Percentiles rank a stretch among this genome's conserved stretches.
Evolutionary conservation across 2,329 filamentous ascomycete genomes (phyloP).

Genomic region (Domatiomyces catenatus): DNA sequence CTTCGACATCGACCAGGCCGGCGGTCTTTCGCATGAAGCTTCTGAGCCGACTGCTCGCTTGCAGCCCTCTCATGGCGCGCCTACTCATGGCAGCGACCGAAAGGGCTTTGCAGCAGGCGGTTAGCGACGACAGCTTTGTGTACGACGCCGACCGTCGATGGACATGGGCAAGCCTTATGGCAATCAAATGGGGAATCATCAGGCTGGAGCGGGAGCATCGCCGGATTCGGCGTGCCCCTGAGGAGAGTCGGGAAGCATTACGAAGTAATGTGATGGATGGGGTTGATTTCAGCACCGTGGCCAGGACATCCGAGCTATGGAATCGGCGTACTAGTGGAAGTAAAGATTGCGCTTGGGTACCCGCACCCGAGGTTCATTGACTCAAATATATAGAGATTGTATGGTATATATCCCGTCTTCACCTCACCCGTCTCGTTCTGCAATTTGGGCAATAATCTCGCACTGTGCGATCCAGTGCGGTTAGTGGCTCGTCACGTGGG

Average conservation of each 20-base stretch:
- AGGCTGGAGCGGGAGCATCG: constrained; percentile 26
- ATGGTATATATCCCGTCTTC: neutral
- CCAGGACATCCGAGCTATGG: constrained; percentile 29
- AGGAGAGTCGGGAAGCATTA: constrained; percentile 2
- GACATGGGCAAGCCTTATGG: constrained; percentile 32
- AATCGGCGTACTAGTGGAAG: constrained; percentile 11
- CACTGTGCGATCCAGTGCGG: no score
- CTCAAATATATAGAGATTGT: constrained; percentile 1
- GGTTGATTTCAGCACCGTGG: constrained; percentile 24
- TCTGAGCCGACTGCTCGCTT: constrained; percentile 35
- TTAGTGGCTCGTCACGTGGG: neutral
- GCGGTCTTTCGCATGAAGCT: constrained; percentile 35
- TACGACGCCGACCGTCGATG: constrained; percentile 22
- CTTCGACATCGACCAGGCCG: constrained; percentile 29
- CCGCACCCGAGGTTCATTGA: constrained; percentile 12
- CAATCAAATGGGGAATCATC: constrained; percentile 31
- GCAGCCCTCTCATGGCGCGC: constrained; percentile 40
- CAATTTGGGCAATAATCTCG: no score
- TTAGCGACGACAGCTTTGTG: constrained; percentile 27
- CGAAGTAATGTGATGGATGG: constrained; percentile 15
- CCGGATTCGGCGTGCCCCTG: constrained; percentile 17
- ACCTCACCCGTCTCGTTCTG: neutral
- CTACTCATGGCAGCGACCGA: constrained; percentile 39
- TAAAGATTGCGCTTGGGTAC: constrained; percentile 7
- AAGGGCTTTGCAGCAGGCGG: constrained; percentile 37